Evolutionary conservation across 805 yeast species (phyloP).

Genomic region (Spathaspora arborariae): DNA sequence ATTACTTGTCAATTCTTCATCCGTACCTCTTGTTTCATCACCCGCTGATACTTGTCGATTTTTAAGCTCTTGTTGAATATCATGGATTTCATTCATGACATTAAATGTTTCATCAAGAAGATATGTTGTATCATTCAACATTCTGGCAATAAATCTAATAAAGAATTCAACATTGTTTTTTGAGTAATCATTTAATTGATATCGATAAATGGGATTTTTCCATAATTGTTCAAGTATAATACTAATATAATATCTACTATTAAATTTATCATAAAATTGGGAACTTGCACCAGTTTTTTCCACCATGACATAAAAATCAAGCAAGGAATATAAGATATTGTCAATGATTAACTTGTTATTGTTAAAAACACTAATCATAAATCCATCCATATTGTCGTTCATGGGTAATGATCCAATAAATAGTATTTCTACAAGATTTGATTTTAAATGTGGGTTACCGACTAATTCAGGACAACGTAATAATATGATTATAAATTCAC

Average conservation of each 20-base stretch:
- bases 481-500: constrained; percentile 70
- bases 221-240: constrained; percentile 79
- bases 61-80: constrained; percentile 61
- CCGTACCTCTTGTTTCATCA: constrained; percentile 45
- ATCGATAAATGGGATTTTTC: constrained; percentile 65
- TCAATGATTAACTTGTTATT: constrained; percentile 58
- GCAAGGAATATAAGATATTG: constrained; percentile 73
- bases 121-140: constrained; percentile 92
- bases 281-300: constrained; percentile 95
- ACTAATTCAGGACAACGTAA: constrained; percentile 81
- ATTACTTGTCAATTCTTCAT: constrained; percentile 57
- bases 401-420: constrained; percentile 67
- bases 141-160: constrained; percentile 87
- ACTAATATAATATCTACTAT: constrained; percentile 82
- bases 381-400: constrained; percentile 60
- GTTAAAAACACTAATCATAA: constrained; percentile 63
- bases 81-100: constrained; percentile 74
- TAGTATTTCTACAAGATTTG: constrained; percentile 75
- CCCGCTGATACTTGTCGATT: constrained; percentile 37
- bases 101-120: constrained; percentile 86
- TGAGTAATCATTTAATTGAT: constrained; percentile 67
- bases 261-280: constrained; percentile 95
- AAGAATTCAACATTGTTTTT: constrained; percentile 74
- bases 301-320: constrained; percentile 89
- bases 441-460: constrained; percentile 91